Evolutionary conservation across 1,139 yeast genomes (phyloP).

Genomic region (Yamadazyma oceani): DNA sequence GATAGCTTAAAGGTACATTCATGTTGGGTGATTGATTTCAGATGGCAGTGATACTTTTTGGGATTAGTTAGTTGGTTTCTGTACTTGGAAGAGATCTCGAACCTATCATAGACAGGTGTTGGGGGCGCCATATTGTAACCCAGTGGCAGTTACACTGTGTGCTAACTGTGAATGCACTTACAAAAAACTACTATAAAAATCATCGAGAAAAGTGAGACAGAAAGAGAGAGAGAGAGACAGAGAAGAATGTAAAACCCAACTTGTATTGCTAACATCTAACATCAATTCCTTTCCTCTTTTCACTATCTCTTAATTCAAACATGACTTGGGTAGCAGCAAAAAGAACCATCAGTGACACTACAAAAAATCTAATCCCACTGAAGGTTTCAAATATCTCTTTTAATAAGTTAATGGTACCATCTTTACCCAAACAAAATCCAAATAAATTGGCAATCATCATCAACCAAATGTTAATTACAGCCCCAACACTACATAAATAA

Average conservation of each 20-base stretch:
- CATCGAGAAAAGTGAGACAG: too few species aligned
- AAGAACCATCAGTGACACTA: constrained; percentile 62
- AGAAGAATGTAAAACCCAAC: too few species aligned
- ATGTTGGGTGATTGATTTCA: constrained; percentile 48
- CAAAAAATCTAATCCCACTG: constrained; percentile 66
- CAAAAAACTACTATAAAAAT: too few species aligned
- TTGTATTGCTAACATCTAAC: constrained; percentile 66
- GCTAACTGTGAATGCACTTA: too few species aligned
- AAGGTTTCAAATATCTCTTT: constrained; percentile 69
- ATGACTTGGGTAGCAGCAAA: constrained; percentile 88
- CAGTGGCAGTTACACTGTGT: too few species aligned
- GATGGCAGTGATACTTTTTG: constrained; percentile 38
- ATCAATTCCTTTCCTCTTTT: constrained; percentile 78
- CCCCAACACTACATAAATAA: constrained; percentile 82
- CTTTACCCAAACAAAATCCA: constrained; percentile 91
- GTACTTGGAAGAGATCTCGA: constrained; percentile 30
- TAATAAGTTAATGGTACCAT: constrained; percentile 71
- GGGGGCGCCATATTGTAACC: constrained; percentile 60
- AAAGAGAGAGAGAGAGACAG: too few species aligned
- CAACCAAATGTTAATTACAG: constrained; percentile 89
- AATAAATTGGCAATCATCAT: constrained; percentile 96
- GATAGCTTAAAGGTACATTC: constrained; percentile 46
- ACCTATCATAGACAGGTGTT: constrained; percentile 38
- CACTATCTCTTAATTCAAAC: constrained; percentile 90
- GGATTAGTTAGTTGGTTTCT: constrained; percentile 31